Percentiles rank a stretch among this genome's conserved stretches.
Conservation (phyloP, 768 basidiomycete genomes). For the Mycena latifolia region DNA sequence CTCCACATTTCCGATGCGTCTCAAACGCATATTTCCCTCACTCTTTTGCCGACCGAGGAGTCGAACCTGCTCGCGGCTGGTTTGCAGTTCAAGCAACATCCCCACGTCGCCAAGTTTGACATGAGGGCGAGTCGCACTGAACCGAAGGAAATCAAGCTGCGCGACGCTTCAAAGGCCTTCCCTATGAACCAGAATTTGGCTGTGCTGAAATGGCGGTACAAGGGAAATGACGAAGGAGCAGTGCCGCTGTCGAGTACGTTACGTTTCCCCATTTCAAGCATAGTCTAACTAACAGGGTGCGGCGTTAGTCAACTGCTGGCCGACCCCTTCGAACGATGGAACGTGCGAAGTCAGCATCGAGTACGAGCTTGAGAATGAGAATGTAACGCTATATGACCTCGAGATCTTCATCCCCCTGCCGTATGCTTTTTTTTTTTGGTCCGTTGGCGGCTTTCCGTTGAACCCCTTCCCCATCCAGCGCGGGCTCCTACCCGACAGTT, state of each 20-base stretch:
- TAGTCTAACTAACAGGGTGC: neutral
- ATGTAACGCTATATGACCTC: conserved; percentile 84
- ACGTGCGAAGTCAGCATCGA: conserved; percentile 96
- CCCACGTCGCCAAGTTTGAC: conserved; percentile 89
- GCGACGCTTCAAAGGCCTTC: conserved; percentile 82
- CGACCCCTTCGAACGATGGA: conserved; percentile 92
- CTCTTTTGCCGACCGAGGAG: conserved; percentile 70
- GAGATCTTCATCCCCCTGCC: conserved; percentile 94
- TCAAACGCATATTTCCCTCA: conserved; percentile 78
- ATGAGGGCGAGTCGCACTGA: conserved; percentile 32
- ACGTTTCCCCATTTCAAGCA: neutral
- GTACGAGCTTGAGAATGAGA: conserved; percentile 93
- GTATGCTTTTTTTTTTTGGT: conserved; percentile 58
- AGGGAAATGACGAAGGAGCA: conserved; percentile 90
- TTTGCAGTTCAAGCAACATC: conserved; percentile 97
- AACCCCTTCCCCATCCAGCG: conserved; percentile 48
- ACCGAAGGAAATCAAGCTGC: conserved; percentile 33
- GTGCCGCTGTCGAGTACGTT: conserved; percentile 88
- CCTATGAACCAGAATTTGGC: conserved; percentile 89
- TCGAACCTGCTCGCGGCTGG: conserved; percentile 54
- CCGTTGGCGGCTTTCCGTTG: neutral
- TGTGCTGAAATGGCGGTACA: conserved; percentile 94
- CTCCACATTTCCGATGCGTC: conserved; percentile 84
- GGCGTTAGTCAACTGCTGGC: conserved; percentile 99
- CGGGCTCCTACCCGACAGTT: conserved; percentile 89